Conservation (phyloP, 2,329 filamentous ascomycete genomes). For the Paradendryphiella salina region DNA sequence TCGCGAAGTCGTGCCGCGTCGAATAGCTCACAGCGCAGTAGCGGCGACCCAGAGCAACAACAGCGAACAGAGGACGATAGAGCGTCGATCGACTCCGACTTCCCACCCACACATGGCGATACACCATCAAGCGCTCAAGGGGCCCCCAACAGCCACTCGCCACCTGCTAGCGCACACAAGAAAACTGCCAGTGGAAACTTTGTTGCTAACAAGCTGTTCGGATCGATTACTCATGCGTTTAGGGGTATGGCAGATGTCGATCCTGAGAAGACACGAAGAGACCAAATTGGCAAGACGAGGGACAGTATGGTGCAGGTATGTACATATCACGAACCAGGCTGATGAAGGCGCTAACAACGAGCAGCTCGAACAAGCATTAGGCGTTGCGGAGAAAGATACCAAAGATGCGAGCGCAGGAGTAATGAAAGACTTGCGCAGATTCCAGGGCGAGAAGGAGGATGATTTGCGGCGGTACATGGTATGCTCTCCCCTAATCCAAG, state of each 20-base stretch:
- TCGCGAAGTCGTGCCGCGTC: slow-evolving; percentile 71
- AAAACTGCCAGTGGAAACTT: slow-evolving; percentile 82
- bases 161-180: slow-evolving; percentile 59
- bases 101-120: slow-evolving; percentile 84
- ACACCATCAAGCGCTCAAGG: slow-evolving; percentile 71
- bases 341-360: background rate
- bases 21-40: slow-evolving; percentile 54
- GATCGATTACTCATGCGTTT: slow-evolving; percentile 90
- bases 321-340: background rate
- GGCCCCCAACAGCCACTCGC: slow-evolving; percentile 52
- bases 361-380: slow-evolving; percentile 83
- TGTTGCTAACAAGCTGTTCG: slow-evolving; percentile 91
- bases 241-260: slow-evolving; percentile 96
- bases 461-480: slow-evolving; percentile 96
- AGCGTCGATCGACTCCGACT: slow-evolving; percentile 92
- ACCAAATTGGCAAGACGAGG: slow-evolving; percentile 93
- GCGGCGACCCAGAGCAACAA: slow-evolving; percentile 33
- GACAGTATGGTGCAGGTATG: slow-evolving; percentile 67
- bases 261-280: slow-evolving; percentile 86
- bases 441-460: slow-evolving; percentile 94
- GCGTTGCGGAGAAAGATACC: slow-evolving; percentile 87
- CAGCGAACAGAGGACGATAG: slow-evolving; percentile 70
- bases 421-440: slow-evolving; percentile 84
- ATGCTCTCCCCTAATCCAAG: slow-evolving; percentile 44
- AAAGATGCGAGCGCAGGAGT: slow-evolving; percentile 89